Conservation (phyloP, 208 protist species). For the Giardia duodenalis region DNA sequence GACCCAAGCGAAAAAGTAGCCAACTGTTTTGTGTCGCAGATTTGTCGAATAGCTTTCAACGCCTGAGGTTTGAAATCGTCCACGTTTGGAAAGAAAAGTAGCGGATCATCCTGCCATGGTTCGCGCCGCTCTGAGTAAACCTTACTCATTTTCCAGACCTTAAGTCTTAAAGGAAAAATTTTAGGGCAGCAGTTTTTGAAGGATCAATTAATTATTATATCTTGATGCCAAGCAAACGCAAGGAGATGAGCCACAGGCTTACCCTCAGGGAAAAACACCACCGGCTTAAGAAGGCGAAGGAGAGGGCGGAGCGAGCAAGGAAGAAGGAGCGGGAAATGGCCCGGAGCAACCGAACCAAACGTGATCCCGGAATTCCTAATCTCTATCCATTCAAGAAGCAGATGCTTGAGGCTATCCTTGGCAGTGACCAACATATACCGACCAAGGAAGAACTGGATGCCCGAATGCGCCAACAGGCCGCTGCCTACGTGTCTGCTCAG, state of each 20-base stretch:
- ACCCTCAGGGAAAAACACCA: neutral
- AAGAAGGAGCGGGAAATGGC: neutral
- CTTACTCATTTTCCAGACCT: too few relatives aligned
- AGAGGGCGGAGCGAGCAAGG: neutral
- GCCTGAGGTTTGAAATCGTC: too few relatives aligned
- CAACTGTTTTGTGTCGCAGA: too few relatives aligned
- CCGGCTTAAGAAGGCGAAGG: neutral
- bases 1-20: too few relatives aligned
- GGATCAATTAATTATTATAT: too few relatives aligned
- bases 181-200: too few relatives aligned
- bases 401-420: constrained; percentile 2
- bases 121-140: too few relatives aligned
- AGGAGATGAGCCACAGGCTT: neutral
- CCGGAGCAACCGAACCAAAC: neutral
- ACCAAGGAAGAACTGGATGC: neutral
- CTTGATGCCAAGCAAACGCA: neutral
- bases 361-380: constrained; percentile 17
- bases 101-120: too few relatives aligned
- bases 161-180: too few relatives aligned
- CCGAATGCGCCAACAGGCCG: too few relatives aligned
- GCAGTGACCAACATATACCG: neutral
- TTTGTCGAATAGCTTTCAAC: too few relatives aligned
- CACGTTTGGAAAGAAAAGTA: too few relatives aligned
- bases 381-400: constrained; percentile 21
- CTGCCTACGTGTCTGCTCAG: neutral